Evolutionary conservation across 805 yeast genomes (phyloP).

Genomic region (Pichia membranifaciens): DNA sequence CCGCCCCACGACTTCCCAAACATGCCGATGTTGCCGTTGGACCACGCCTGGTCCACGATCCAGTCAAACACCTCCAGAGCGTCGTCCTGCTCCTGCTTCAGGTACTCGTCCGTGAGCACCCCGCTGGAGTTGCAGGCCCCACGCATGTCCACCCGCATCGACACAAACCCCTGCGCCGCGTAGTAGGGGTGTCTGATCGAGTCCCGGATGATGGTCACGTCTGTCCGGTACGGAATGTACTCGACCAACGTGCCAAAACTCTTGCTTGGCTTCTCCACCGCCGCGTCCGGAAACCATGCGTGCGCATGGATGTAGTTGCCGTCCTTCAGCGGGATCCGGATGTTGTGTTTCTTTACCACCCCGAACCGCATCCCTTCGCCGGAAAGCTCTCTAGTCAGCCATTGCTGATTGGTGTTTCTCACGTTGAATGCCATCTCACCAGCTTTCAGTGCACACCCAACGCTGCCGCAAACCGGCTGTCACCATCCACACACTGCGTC

Average conservation of each 20-base stretch:
- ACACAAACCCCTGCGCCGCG: constrained; percentile 42
- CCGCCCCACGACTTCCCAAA: constrained; percentile 49
- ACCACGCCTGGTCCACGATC: constrained; percentile 37
- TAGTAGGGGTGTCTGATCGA: constrained; percentile 41
- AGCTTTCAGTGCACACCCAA: too few species aligned
- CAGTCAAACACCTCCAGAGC: constrained; percentile 39
- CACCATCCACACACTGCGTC: too few species aligned
- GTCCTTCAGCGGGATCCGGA: constrained; percentile 36
- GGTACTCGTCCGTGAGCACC: constrained; percentile 36
- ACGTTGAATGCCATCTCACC: constrained; percentile 37
- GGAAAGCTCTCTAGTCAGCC: constrained; percentile 17
- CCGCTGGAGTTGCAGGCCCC: constrained; percentile 42
- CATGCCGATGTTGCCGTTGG: constrained; percentile 42
- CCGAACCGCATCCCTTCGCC: constrained; percentile 27
- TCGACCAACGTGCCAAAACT: constrained; percentile 37
- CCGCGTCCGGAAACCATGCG: constrained; percentile 39
- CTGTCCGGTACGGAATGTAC: constrained; percentile 43
- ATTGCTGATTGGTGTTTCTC: constrained; percentile 27
- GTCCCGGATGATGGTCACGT: constrained; percentile 40
- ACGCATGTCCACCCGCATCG: constrained; percentile 42
- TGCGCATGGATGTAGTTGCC: constrained; percentile 36
- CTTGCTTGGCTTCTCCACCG: constrained; percentile 23
- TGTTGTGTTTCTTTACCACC: constrained; percentile 30
- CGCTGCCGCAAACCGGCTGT: too few species aligned
- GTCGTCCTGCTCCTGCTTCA: constrained; percentile 40